Conservation (phyloP, 768 basidiomycete species). For the Jaapia argillacea region DNA sequence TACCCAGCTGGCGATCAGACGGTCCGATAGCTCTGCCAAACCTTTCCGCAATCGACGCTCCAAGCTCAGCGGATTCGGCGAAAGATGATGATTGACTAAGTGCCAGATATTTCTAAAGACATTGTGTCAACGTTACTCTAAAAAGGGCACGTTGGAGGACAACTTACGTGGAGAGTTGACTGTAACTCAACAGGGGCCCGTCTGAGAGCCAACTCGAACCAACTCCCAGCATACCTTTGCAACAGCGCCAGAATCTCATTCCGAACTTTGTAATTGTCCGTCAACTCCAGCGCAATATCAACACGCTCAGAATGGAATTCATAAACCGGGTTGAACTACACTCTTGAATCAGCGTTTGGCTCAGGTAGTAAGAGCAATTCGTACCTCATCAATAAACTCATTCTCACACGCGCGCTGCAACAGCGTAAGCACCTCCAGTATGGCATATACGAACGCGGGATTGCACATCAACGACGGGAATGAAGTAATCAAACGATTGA, state of each 20-base stretch:
- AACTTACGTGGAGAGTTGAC: conserved; percentile 75
- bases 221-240: conserved; percentile 62
- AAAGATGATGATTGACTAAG: conserved; percentile 58
- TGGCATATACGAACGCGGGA: conserved; percentile 73
- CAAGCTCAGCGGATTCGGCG: conserved; percentile 78
- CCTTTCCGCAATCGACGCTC: conserved; percentile 81
- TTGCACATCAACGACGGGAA: conserved; percentile 96
- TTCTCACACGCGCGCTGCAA: conserved; percentile 83
- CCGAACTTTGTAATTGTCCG: conserved; percentile 78
- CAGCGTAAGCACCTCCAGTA: conserved; percentile 86
- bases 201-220: conserved; percentile 82
- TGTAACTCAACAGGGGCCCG: conserved; percentile 90
- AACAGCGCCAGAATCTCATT: conserved; percentile 76
- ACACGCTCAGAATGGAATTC: conserved; percentile 75
- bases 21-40: conserved; percentile 78
- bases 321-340: conserved; percentile 80
- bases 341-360: conserved; percentile 1
- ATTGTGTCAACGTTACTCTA: too few relatives aligned
- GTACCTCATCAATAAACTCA: conserved; percentile 84
- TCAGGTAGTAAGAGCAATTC: conserved; percentile 7
- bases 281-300: conserved; percentile 65
- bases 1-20: conserved; percentile 67
- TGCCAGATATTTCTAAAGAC: conserved; percentile 77
- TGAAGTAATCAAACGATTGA: conserved; percentile 77
- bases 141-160: neutral